Conservation (phyloP, 1,284 basidiomycete genomes). For the Ganoderma resinaceum region DNA sequence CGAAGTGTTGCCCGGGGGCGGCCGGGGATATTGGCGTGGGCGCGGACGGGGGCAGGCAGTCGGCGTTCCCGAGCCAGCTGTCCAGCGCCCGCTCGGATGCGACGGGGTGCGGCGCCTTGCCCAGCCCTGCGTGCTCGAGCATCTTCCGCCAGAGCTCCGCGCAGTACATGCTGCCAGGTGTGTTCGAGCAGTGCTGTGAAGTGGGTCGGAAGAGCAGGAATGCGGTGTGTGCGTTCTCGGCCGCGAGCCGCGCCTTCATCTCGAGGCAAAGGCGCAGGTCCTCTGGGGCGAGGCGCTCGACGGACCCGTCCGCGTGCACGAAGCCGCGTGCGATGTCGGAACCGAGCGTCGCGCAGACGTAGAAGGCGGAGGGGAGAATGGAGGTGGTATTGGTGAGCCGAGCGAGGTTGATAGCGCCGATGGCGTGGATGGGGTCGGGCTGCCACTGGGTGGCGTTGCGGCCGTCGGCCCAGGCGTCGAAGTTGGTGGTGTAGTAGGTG, state of each 20-base stretch:
- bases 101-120: conserved; percentile 13
- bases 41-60: background rate
- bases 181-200: background rate
- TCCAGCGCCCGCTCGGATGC: conserved; percentile 18
- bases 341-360: conserved; percentile 18
- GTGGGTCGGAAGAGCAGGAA: conserved; percentile 5
- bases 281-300: conserved; percentile 14
- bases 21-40: no score
- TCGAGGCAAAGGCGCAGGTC: conserved; percentile 16
- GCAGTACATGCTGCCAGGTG: conserved; percentile 1
- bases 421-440: conserved; percentile 18
- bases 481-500: conserved; percentile 15
- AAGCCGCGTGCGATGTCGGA: conserved; percentile 15
- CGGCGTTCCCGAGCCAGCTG: conserved; percentile 16
- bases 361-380: conserved; percentile 23
- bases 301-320: conserved; percentile 11
- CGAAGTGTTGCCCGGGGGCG: no score
- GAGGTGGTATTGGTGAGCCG: conserved; percentile 17
- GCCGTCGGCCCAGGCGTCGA: conserved; percentile 15
- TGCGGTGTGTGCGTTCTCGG: conserved; percentile 11
- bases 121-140: conserved; percentile 8
- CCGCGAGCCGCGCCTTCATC: conserved; percentile 5
- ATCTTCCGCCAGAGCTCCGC: conserved; percentile 7
- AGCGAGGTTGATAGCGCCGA: conserved; percentile 20
- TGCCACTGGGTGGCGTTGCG: conserved; percentile 8